These are phyloP conservation scores for Priceomyces melissophilus DNA, from an alignment of 805 yeast species.

Conservation along the genomic window DNA sequence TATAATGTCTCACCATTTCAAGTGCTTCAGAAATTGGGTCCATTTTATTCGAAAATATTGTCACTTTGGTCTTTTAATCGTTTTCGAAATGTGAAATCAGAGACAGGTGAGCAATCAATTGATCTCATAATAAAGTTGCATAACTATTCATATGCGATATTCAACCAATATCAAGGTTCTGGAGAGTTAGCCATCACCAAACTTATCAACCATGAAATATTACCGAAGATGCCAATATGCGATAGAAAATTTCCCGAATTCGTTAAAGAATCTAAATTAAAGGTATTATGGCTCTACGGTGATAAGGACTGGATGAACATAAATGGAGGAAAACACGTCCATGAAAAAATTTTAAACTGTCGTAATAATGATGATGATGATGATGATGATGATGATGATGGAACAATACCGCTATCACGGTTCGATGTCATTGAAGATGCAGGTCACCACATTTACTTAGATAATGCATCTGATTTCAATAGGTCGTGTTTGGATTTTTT, in stretches of 20 bases:
- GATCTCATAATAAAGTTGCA: conserved; percentile 34
- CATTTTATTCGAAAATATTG: conserved; percentile 36
- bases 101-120: conserved; percentile 8
- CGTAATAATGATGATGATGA: too few species aligned
- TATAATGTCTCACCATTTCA: conserved; percentile 38
- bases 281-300: conserved; percentile 36
- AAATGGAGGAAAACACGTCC: conserved; percentile 34
- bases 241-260: conserved; percentile 36
- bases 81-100: conserved; percentile 27
- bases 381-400: neutral
- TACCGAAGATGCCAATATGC: conserved; percentile 37
- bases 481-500: conserved; percentile 21
- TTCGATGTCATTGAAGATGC: conserved; percentile 29
- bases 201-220: conserved; percentile 37
- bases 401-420: conserved; percentile 13
- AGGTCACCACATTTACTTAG: conserved; percentile 43
- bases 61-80: conserved; percentile 42
- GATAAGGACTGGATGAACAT: conserved; percentile 44
- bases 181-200: conserved; percentile 44
- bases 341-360: conserved; percentile 16
- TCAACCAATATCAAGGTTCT: conserved; percentile 41
- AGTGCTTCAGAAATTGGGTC: conserved; percentile 35
- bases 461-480: conserved; percentile 35
- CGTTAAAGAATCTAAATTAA: conserved; percentile 19
- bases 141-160: conserved; percentile 38